Evolutionary conservation across 495 filamentous ascomycete genomes (phyloP).

Genomic region (Hypomontagnella monticulosa): DNA sequence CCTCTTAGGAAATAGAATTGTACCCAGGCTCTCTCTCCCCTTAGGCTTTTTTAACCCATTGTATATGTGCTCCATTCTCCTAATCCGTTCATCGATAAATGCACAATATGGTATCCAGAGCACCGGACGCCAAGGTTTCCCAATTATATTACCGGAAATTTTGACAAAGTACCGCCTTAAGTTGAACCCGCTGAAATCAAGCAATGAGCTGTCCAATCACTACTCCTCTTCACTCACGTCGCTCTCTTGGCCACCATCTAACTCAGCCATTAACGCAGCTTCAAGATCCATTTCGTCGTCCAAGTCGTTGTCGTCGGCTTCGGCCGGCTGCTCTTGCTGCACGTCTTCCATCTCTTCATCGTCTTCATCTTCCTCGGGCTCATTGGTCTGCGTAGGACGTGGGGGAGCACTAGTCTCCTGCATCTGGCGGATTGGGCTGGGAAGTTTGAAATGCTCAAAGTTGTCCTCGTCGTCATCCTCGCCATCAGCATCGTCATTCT

Average conservation of each 20-base stretch:
- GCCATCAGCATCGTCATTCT: slow-evolving; percentile 50
- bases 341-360: slow-evolving; percentile 48
- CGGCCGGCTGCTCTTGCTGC: slow-evolving; percentile 25
- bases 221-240: slow-evolving; percentile 55
- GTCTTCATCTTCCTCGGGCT: slow-evolving; percentile 29
- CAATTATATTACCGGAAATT: slow-evolving; percentile 3
- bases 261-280: slow-evolving; percentile 50
- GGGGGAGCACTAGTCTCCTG: slow-evolving; percentile 23
- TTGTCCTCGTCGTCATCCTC: slow-evolving; percentile 46
- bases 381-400: slow-evolving; percentile 15
- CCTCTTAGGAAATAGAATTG: not conserved
- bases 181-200: not conserved
- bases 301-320: slow-evolving; percentile 30
- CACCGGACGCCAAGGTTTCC: slow-evolving; percentile 25
- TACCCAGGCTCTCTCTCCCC: slow-evolving; percentile 1
- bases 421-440: slow-evolving; percentile 47
- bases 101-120: slow-evolving; percentile 28
- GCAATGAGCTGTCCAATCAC: not conserved
- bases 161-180: slow-evolving; percentile 1
- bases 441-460: slow-evolving; percentile 47
- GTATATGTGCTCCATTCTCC: slow-evolving; percentile 9
- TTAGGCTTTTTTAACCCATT: not conserved
- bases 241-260: slow-evolving; percentile 49
- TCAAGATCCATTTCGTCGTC: slow-evolving; percentile 52
- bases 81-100: slow-evolving; percentile 10